A percentile compares a stretch with the other conserved stretches of the same genome.
These are phyloP conservation scores for Jatropha podagrica DNA, from an alignment of 441 rosid species.

Conservation along the genomic window DNA sequence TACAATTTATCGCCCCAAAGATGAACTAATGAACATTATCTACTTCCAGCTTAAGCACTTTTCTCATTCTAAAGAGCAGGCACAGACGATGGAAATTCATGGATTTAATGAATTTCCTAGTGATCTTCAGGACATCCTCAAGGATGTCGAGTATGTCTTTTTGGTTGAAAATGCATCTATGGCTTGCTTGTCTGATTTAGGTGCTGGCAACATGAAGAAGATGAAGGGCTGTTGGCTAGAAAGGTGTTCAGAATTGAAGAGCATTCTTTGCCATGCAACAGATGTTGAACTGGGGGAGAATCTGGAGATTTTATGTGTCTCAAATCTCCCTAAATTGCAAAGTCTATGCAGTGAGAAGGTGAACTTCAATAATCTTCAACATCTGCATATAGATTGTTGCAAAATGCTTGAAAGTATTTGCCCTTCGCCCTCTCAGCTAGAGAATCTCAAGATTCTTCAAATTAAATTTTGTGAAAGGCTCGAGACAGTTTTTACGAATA, in stretches of 20 bases:
- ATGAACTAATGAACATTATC: conserved; percentile 20
- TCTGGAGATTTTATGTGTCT: conserved; percentile 41
- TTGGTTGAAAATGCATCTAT: conserved; percentile 32
- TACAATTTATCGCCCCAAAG: conserved; percentile 7
- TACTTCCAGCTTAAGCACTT: conserved; percentile 21
- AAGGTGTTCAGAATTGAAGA: conserved; percentile 33
- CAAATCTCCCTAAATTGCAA: conserved; percentile 37
- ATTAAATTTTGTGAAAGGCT: conserved; percentile 43
- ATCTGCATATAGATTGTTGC: conserved; percentile 46
- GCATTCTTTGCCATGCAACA: conserved; percentile 29
- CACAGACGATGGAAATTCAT: conserved; percentile 31
- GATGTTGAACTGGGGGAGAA: conserved; percentile 20
- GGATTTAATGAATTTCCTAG: conserved; percentile 27
- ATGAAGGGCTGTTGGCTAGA: conserved; percentile 43
- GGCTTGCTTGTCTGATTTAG: conserved; percentile 30
- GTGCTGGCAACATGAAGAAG: conserved; percentile 17
- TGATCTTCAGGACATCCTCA: conserved; percentile 24
- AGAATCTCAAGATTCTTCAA: conserved; percentile 35
- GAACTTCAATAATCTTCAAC: conserved; percentile 34
- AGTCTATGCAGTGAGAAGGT: conserved; percentile 24
- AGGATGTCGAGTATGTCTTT: conserved; percentile 33
- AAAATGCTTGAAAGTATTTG: conserved; percentile 37
- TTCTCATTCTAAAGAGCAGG: conserved; percentile 7
- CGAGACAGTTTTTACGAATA: conserved; percentile 25
- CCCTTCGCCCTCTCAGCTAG: conserved; percentile 29